Evolutionary conservation across 495 filamentous ascomycete species (phyloP), one percentile per base, ranked within the genome.

Genomic region (Podospora pseudopauciseta): DNA sequence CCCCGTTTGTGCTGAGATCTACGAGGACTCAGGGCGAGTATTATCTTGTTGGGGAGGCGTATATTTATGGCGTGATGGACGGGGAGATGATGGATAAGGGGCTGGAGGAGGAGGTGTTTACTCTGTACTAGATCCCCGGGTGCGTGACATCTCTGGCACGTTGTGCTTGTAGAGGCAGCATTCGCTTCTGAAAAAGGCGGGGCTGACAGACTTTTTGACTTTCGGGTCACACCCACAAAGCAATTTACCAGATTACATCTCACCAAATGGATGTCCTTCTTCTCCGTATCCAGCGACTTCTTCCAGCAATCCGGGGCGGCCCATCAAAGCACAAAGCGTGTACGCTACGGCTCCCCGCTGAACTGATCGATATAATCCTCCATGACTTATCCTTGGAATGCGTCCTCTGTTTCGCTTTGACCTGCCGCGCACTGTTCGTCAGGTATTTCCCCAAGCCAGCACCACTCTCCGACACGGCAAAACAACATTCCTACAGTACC

Each of bases 1-100:
- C 39, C 2, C 55, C 55, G 19, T 58, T 58, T 58, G 55, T 58
- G n/a, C 55, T 58, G n/a, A 58, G 55, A 26, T 7, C 55, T 58
- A 20, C 55, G 13, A 2, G n/a, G 55, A n/a, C 6, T 5, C n/a
- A 11, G 3, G 55, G 55, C 18, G 23, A 58, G 55, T 58, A 58
- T 20, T 5, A 58, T 19, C 55, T 58, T 19, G 23, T 58, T 26
- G 55, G 55, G n/a, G 55, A 58, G 55, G 55, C 55, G 23, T 58
- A 58, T 26, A 13, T 58, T 13, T 58, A 20, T 3, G 55, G 55
- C 6, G 23, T 58, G 9, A 58, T 58, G 55, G 55, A 58, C 23
- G 55, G 55, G 19, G 55, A 58, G 55, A 49, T 49, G 13, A 49
- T 49, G 39, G 39, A 49, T 49, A 49, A 49, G 13, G 39, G 39